Evolutionary conservation across 1,284 basidiomycete species (phyloP).

Genomic region (Sanghuangporus baumii): DNA sequence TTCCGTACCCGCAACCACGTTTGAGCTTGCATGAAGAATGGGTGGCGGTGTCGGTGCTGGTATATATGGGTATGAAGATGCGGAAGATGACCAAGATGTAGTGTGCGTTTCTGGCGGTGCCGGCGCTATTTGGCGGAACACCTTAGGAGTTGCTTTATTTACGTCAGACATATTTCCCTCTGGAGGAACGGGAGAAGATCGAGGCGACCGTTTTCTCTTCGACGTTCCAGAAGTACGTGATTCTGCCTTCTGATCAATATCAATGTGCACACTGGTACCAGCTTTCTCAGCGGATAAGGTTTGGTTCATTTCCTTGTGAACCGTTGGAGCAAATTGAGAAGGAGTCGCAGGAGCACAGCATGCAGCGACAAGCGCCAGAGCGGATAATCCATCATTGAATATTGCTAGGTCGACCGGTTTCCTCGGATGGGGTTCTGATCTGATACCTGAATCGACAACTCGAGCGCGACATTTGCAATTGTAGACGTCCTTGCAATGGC

Average conservation of each 20-base stretch:
- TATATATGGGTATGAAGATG: background rate
- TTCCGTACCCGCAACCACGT: background rate
- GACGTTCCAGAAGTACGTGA: background rate
- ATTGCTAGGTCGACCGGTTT: constrained; percentile 14
- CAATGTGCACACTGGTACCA: background rate
- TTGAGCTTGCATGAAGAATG: background rate
- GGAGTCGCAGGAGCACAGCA: constrained; percentile 30
- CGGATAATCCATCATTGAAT: constrained; percentile 31
- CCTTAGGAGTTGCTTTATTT: background rate
- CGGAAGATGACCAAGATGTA: background rate
- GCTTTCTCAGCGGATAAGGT: background rate
- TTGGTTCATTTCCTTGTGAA: constrained; percentile 3
- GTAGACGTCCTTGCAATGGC: constrained; percentile 50
- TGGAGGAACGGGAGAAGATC: background rate
- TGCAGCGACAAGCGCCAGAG: constrained; percentile 47
- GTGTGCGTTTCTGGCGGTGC: background rate
- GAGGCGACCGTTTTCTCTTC: constrained; percentile 2
- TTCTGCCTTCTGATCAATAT: background rate
- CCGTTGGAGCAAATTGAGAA: constrained; percentile 13
- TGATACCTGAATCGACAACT: constrained; percentile 19
- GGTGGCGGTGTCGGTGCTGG: background rate
- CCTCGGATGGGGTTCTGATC: constrained; percentile 15
- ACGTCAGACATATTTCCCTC: background rate
- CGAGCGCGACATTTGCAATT: constrained; percentile 45
- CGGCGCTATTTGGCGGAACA: background rate